Percentiles rank a stretch among this genome's conserved stretches.
phyloP scores from a whole-genome alignment of 2,329 filamentous ascomycete genomes.

The Stachybotrys echinatus region DNA sequence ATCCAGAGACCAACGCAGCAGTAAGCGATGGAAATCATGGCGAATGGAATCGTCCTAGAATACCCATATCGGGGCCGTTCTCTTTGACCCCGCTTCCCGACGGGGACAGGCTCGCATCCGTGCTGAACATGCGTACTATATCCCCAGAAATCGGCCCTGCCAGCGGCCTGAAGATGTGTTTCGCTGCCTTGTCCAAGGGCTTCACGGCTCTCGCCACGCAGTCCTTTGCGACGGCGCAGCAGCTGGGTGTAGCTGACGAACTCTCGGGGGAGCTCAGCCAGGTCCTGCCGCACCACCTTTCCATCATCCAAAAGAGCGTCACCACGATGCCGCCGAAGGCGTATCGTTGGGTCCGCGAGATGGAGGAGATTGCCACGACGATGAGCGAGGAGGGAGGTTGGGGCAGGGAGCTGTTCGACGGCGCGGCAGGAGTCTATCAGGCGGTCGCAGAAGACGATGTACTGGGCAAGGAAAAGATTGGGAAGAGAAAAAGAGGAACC shows the following conservation, averaged over 20 bases:
- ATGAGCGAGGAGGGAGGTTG: constrained; percentile 63
- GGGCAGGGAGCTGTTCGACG: constrained; percentile 46
- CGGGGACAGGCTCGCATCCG: constrained; percentile 32
- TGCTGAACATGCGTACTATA: constrained; percentile 45
- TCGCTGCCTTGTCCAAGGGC: constrained; percentile 56
- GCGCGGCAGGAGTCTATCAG: constrained; percentile 57
- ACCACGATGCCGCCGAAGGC: constrained; percentile 66
- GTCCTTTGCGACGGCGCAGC: constrained; percentile 62
- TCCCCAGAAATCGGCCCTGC: constrained; percentile 46
- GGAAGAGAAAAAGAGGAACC: constrained; percentile 48
- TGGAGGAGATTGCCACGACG: constrained; percentile 68
- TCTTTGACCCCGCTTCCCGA: constrained; percentile 31
- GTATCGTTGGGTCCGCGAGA: constrained; percentile 72
- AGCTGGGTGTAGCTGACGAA: constrained; percentile 56
- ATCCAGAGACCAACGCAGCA: constrained; percentile 9
- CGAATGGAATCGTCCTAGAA: constrained; percentile 33
- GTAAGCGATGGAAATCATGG: constrained; percentile 8
- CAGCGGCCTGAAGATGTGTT: constrained; percentile 61
- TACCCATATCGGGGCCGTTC: constrained; percentile 45
- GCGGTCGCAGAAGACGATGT: constrained; percentile 56
- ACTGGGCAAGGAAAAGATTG: constrained; percentile 53
- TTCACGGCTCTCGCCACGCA: constrained; percentile 66
- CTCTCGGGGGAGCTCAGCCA: constrained; percentile 50
- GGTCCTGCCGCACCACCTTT: constrained; percentile 40
- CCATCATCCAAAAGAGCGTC: constrained; percentile 44